A percentile compares a stretch with the other conserved stretches of the same genome.
Evolutionary conservation across 495 filamentous ascomycete genomes (phyloP).

Genomic region (Glutinoglossum americanum): DNA sequence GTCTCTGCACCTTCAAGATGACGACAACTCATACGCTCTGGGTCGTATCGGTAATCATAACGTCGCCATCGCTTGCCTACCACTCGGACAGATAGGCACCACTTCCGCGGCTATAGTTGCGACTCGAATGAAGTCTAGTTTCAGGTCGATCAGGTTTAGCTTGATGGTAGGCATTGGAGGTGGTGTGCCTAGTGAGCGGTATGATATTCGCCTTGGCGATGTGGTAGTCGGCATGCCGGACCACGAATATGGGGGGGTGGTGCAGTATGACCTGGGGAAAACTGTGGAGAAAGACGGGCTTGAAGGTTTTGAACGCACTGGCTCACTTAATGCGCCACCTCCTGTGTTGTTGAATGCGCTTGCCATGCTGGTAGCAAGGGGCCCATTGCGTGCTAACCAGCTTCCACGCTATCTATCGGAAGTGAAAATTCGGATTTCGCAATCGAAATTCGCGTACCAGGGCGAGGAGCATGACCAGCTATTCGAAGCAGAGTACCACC

Average conservation of each 20-base stretch:
- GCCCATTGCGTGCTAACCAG: not conserved
- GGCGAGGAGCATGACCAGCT: no score
- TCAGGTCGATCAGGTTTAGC: constrained; percentile 17
- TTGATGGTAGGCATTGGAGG: constrained; percentile 23
- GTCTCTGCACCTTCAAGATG: constrained; percentile 8
- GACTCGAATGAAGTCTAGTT: constrained; percentile 16
- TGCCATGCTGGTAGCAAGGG: not conserved
- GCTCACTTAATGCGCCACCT: constrained; percentile 1
- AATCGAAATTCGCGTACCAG: no score
- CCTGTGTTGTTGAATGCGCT: not conserved
- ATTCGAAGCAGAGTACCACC: not conserved
- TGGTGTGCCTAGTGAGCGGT: constrained; percentile 14
- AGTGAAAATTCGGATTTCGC: not conserved
- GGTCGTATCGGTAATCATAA: constrained; percentile 20
- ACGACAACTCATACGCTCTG: constrained; percentile 17
- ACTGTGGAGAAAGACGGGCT: no score
- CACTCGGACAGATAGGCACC: not conserved
- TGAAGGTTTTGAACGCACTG: constrained; percentile 7
- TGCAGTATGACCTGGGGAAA: constrained; percentile 19
- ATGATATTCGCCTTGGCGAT: constrained; percentile 23
- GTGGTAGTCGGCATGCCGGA: constrained; percentile 18
- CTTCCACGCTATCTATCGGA: not conserved
- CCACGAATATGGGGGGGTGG: constrained; percentile 12
- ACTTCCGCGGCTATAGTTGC: constrained; percentile 17
- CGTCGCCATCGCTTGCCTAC: constrained; percentile 24